Conservation (phyloP, 441 rosid species). For the Corymbia citriodora region DNA sequence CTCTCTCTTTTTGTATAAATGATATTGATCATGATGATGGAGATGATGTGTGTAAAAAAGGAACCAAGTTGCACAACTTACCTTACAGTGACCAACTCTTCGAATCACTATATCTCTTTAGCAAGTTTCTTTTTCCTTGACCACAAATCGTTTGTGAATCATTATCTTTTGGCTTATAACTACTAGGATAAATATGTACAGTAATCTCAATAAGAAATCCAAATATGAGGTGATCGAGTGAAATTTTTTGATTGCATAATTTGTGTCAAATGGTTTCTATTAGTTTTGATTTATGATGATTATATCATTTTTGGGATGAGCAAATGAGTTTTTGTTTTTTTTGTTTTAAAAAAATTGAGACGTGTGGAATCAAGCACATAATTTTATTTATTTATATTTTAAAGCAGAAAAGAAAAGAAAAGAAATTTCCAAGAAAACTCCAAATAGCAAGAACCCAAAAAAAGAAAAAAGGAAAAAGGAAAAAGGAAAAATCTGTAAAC, state of each 20-base stretch:
- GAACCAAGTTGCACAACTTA: background rate
- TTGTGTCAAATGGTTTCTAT: too few relatives aligned
- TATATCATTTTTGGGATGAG: background rate
- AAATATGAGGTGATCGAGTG: background rate
- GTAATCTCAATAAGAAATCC: too few relatives aligned
- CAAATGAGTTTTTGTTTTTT: background rate
- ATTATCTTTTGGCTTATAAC: background rate
- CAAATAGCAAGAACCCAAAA: background rate
- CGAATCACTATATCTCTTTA: accelerated
- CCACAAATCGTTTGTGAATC: background rate
- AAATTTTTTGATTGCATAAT: background rate
- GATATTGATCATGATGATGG: background rate
- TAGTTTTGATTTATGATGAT: background rate
- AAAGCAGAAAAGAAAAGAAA: background rate
- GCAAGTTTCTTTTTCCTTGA: background rate
- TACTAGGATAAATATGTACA: too few relatives aligned
- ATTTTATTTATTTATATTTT: background rate
- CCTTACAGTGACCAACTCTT: background rate
- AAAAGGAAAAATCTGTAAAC: background rate
- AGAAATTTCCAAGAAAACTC: background rate
- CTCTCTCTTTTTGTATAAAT: background rate
- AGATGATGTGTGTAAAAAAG: background rate
- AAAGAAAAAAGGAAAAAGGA: background rate
- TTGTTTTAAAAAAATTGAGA: background rate
- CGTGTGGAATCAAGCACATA: background rate